phyloP scores from a whole-genome alignment of 306 rosid species.

The Quercus parvula region DNA sequence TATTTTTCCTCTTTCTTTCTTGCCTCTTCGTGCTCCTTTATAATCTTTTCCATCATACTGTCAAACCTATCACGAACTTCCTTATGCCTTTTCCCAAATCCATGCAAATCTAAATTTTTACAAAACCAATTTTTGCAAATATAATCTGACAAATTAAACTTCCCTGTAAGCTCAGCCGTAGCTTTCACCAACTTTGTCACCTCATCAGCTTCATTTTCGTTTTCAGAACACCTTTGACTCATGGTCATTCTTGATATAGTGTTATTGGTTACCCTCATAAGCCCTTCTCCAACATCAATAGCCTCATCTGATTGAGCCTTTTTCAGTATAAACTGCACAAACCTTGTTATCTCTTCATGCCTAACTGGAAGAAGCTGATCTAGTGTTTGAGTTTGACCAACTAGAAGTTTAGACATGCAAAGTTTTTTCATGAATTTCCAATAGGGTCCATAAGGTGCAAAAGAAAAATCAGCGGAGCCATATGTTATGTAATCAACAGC shows the following conservation, averaged over 20 bases:
- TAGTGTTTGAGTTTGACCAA: slow-evolving; percentile 31
- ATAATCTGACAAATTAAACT: slow-evolving; percentile 53
- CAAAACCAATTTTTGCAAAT: slow-evolving; percentile 33
- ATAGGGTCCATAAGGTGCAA: slow-evolving; percentile 39
- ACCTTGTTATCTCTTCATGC: slow-evolving; percentile 39
- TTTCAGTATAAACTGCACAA: slow-evolving; percentile 3
- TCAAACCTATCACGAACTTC: slow-evolving; percentile 41
- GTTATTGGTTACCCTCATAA: slow-evolving; percentile 33
- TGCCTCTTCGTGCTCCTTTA: slow-evolving; percentile 40
- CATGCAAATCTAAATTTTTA: slow-evolving; percentile 48
- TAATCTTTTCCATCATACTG: slow-evolving; percentile 44
- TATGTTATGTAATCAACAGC: slow-evolving; percentile 31
- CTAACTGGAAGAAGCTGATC: slow-evolving; percentile 38
- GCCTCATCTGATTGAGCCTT: slow-evolving; percentile 30
- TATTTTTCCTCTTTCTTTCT: slow-evolving; percentile 15
- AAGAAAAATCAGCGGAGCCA: slow-evolving; percentile 35
- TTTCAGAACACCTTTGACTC: slow-evolving; percentile 29
- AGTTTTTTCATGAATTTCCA: slow-evolving; percentile 63
- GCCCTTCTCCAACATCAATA: slow-evolving; percentile 40
- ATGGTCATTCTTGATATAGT: slow-evolving; percentile 48
- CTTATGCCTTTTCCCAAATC: slow-evolving; percentile 35
- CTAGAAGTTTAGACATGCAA: slow-evolving; percentile 59
- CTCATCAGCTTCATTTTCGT: slow-evolving; percentile 28
- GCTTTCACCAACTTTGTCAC: slow-evolving; percentile 39
- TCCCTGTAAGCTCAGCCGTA: slow-evolving; percentile 33